Percentiles rank a stretch among this genome's conserved stretches.
phyloP scores from a whole-genome alignment of 768 basidiomycete species.

The Clitopilus passeckerianus region DNA sequence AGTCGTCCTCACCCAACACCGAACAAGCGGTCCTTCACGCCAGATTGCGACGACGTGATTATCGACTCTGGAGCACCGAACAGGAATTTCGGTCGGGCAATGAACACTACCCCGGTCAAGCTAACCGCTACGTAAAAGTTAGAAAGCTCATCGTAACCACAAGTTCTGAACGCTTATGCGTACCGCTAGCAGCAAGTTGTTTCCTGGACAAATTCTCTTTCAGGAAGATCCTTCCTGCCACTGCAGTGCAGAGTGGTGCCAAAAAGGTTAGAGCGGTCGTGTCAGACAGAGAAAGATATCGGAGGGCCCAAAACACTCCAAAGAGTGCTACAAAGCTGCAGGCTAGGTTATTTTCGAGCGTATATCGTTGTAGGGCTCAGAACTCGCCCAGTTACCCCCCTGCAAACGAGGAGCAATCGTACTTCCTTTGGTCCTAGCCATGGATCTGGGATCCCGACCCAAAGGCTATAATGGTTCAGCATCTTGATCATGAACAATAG shows the following conservation, averaged over 20 bases:
- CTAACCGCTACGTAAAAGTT: conserved; percentile 41
- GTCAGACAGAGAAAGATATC: conserved; percentile 75
- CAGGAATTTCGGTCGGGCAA: conserved; percentile 72
- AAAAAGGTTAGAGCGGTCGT: conserved; percentile 75
- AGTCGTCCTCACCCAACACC: conserved; percentile 47
- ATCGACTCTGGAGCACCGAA: conserved; percentile 39
- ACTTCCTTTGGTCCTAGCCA: conserved; percentile 68
- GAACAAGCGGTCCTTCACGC: conserved; percentile 37
- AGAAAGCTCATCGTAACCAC: background rate
- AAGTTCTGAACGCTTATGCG: conserved; percentile 8
- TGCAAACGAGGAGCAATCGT: conserved; percentile 44
- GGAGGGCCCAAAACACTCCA: conserved; percentile 57
- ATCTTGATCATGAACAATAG: background rate
- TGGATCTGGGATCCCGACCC: conserved; percentile 45
- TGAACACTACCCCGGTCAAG: conserved; percentile 72
- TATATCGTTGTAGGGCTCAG: background rate
- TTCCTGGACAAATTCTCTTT: conserved; percentile 51
- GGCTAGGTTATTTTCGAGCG: background rate
- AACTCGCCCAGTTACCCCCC: conserved; percentile 60
- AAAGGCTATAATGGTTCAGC: conserved; percentile 15
- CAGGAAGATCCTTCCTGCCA: conserved; percentile 57
- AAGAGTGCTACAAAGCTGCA: conserved; percentile 52
- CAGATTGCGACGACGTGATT: conserved; percentile 15
- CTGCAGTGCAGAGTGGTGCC: conserved; percentile 56
- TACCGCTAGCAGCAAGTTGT: conserved; percentile 49